Conservation (phyloP, 345 rosid genomes). For the Citrus hindsii region DNA sequence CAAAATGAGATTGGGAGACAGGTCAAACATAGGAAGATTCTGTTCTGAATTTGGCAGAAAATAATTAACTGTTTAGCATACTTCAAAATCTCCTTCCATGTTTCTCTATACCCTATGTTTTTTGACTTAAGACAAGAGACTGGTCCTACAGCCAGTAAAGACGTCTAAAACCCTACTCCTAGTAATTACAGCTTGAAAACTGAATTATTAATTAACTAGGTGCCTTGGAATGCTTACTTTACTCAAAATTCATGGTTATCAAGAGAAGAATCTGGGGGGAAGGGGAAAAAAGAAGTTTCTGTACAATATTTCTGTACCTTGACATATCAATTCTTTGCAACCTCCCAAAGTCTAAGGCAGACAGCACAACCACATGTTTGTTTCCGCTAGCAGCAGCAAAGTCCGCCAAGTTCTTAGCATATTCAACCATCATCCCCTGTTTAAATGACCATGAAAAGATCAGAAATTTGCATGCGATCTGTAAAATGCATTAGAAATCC, state of each 20-base stretch:
- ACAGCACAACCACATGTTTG: slow-evolving; percentile 65
- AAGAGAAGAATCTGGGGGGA: too few relatives aligned
- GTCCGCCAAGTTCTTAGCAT: slow-evolving; percentile 72
- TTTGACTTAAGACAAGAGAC: not conserved
- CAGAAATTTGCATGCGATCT: not conserved
- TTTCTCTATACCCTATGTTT: not conserved
- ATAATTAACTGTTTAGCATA: not conserved
- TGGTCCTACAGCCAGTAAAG: not conserved
- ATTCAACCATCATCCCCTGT: slow-evolving; percentile 82
- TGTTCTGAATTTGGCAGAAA: not conserved
- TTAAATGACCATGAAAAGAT: slow-evolving; percentile 5
- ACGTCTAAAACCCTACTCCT: not conserved
- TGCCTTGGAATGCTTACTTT: too few relatives aligned
- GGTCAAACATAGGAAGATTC: not conserved
- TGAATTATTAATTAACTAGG: not conserved
- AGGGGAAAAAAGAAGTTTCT: not conserved
- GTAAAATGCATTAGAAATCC: not conserved
- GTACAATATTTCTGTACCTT: slow-evolving; percentile 39
- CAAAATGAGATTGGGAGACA: too few relatives aligned
- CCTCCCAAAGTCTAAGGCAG: slow-evolving; percentile 87
- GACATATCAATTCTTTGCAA: slow-evolving; percentile 78
- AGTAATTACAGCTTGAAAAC: not conserved
- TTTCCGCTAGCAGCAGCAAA: slow-evolving; percentile 77
- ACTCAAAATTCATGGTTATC: too few relatives aligned
- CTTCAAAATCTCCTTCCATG: not conserved